phyloP scores from a whole-genome alignment of 345 rosid genomes.

The Linum lewisii region DNA sequence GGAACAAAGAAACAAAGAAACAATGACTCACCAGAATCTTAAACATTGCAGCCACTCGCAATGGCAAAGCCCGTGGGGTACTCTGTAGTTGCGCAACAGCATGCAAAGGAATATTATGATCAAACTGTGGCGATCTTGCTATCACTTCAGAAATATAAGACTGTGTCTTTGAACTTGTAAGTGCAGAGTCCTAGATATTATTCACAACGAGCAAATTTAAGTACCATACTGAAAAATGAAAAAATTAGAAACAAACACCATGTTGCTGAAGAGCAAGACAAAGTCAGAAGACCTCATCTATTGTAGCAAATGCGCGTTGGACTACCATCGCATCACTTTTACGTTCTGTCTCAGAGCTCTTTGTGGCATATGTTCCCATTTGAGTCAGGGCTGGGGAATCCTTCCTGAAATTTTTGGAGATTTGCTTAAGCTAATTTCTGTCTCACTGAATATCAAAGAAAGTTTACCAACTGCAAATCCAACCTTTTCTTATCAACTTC shows the following conservation, averaged over 20 bases:
- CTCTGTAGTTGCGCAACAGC: constrained; percentile 61
- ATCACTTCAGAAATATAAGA: constrained; percentile 60
- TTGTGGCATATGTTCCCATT: constrained; percentile 28
- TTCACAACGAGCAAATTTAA: constrained; percentile 11
- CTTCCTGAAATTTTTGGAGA: constrained; percentile 45
- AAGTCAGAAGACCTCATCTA: constrained; percentile 40
- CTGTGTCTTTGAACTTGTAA: constrained; percentile 43
- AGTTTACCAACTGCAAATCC: constrained; percentile 13
- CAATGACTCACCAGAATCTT: constrained; percentile 75
- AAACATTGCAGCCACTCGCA: constrained; percentile 84
- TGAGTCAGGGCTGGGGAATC: constrained; percentile 41
- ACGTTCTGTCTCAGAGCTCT: constrained; percentile 50
- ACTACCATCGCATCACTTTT: constrained; percentile 83
- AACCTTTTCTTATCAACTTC: constrained; percentile 76
- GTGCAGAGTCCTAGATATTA: constrained; percentile 45
- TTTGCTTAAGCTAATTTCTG: constrained; percentile 12
- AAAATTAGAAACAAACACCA: constrained; percentile 7
- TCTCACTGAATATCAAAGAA: constrained; percentile 1
- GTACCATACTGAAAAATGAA: not conserved
- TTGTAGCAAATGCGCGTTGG: constrained; percentile 73
- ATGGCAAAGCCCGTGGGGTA: constrained; percentile 51
- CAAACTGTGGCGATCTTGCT: constrained; percentile 46
- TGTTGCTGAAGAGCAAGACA: not conserved
- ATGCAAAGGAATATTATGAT: constrained; percentile 37
- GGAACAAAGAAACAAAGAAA: too few relatives aligned